A percentile compares a stretch with the other conserved stretches of the same genome.
Conservation (phyloP, 208 protist genomes). For the Strigomonas oncopelti region DNA sequence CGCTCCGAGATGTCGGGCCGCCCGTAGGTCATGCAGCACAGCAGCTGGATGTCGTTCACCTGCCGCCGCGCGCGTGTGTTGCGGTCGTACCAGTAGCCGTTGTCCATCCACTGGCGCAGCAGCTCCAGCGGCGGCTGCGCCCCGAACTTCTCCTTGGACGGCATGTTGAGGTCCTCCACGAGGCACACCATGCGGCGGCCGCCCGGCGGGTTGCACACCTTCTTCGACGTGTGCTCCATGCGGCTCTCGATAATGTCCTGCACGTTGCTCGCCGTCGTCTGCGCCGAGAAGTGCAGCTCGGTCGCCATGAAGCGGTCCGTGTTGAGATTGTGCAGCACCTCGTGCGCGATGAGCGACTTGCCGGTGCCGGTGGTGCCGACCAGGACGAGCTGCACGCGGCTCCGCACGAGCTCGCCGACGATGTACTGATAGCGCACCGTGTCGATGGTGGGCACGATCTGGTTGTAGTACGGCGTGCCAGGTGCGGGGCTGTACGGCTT, state of each 20-base stretch:
- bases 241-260: slow-evolving; percentile 95
- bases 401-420: slow-evolving; percentile 84
- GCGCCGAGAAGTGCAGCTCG: slow-evolving; percentile 95
- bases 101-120: slow-evolving; percentile 96
- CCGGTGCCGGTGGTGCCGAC: slow-evolving; percentile 96
- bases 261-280: slow-evolving; percentile 91
- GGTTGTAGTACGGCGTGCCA: slow-evolving; percentile 91
- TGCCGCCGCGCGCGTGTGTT: slow-evolving; percentile 88
- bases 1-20: slow-evolving; percentile 92
- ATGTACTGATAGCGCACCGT: slow-evolving; percentile 96
- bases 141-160: slow-evolving; percentile 96
- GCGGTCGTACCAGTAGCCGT: slow-evolving; percentile 97
- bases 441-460: slow-evolving; percentile 98
- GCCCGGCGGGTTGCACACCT: slow-evolving; percentile 91
- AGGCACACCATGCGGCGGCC: slow-evolving; percentile 95
- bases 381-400: slow-evolving; percentile 87
- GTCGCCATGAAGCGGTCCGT: slow-evolving; percentile 82
- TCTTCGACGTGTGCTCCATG: slow-evolving; percentile 96
- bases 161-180: slow-evolving; percentile 99
- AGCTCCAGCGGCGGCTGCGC: slow-evolving; percentile 97
- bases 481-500: slow-evolving; percentile 77
- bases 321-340: slow-evolving; percentile 81
- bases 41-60: slow-evolving; percentile 96
- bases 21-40: slow-evolving; percentile 97
- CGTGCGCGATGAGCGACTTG: slow-evolving; percentile 93